Conservation (phyloP, 1,284 basidiomycete species). For the Melampsora americana region DNA sequence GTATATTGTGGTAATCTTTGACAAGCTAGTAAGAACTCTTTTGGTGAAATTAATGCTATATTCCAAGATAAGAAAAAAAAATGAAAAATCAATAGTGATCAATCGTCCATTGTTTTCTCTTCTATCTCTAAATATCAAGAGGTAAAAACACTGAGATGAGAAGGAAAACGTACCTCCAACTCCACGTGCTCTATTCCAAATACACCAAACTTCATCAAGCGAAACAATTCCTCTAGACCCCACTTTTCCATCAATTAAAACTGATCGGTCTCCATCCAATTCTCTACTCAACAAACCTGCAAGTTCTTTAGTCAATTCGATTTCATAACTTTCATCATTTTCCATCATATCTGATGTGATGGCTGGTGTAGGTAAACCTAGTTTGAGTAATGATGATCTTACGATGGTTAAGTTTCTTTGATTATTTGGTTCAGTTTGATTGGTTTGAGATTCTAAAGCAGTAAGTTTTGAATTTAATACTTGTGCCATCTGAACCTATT, state of each 20-base stretch:
- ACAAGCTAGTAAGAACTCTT: slow-evolving; percentile 19
- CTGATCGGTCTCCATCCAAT: slow-evolving; percentile 52
- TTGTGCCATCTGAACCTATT: slow-evolving; percentile 68
- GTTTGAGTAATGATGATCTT: slow-evolving; percentile 77
- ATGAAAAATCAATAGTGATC: no score
- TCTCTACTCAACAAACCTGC: slow-evolving; percentile 66
- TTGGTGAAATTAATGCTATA: slow-evolving; percentile 32
- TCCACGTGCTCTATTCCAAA: slow-evolving; percentile 93
- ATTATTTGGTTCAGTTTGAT: slow-evolving; percentile 48
- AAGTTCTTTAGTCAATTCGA: slow-evolving; percentile 79
- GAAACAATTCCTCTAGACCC: slow-evolving; percentile 67
- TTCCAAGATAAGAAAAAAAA: not conserved
- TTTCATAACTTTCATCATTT: slow-evolving; percentile 75
- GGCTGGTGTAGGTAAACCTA: slow-evolving; percentile 75
- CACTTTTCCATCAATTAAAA: slow-evolving; percentile 20
- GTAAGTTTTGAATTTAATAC: slow-evolving; percentile 80
- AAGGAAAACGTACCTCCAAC: slow-evolving; percentile 65
- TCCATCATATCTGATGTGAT: slow-evolving; percentile 86
- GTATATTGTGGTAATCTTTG: slow-evolving; percentile 17
- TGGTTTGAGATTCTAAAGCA: slow-evolving; percentile 57
- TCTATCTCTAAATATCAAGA: no score
- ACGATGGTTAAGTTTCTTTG: slow-evolving; percentile 65
- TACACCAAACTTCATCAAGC: slow-evolving; percentile 92
- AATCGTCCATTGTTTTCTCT: no score
- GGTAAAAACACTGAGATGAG: no score